Evolutionary conservation across 2,329 filamentous ascomycete species (phyloP).

Genomic region (Pyrenochaeta sp.): DNA sequence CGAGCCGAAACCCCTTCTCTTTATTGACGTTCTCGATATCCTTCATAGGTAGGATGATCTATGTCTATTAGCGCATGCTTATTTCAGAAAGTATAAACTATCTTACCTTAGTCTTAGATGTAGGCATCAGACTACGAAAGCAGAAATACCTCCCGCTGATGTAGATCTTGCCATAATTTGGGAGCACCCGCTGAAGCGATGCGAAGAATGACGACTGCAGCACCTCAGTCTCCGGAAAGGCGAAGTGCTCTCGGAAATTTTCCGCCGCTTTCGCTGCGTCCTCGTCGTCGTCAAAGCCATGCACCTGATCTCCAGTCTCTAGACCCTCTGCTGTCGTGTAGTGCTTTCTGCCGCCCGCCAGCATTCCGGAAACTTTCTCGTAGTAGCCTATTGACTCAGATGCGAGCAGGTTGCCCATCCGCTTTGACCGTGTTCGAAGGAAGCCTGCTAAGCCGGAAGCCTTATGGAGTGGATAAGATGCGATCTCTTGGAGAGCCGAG

Average conservation of each 20-base stretch:
- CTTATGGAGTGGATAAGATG: constrained; percentile 81
- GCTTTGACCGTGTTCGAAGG: constrained; percentile 78
- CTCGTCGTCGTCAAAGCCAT: constrained; percentile 65
- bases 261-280: constrained; percentile 63
- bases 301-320: constrained; percentile 68
- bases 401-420: constrained; percentile 82
- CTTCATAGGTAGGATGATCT: constrained; percentile 83
- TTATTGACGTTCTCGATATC: constrained; percentile 95
- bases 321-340: constrained; percentile 78
- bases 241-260: constrained; percentile 89
- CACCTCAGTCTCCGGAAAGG: constrained; percentile 81
- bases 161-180: constrained; percentile 96
- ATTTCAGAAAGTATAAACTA: constrained; percentile 6
- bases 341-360: constrained; percentile 88
- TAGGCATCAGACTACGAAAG: constrained; percentile 89
- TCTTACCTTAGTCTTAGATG: constrained; percentile 79
- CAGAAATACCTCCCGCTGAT: constrained; percentile 88
- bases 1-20: constrained; percentile 92
- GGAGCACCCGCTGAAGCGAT: constrained; percentile 87
- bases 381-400: constrained; percentile 96
- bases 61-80: constrained; percentile 9
- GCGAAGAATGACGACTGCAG: constrained; percentile 91
- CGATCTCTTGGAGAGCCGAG: constrained; percentile 67
- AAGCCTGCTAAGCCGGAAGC: constrained; percentile 85
- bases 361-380: constrained; percentile 97